Percentiles rank a stretch among this genome's conserved stretches.
Evolutionary conservation across 2,329 filamentous ascomycete species (phyloP).

Genomic region (Trematosphaeria pertusa): DNA sequence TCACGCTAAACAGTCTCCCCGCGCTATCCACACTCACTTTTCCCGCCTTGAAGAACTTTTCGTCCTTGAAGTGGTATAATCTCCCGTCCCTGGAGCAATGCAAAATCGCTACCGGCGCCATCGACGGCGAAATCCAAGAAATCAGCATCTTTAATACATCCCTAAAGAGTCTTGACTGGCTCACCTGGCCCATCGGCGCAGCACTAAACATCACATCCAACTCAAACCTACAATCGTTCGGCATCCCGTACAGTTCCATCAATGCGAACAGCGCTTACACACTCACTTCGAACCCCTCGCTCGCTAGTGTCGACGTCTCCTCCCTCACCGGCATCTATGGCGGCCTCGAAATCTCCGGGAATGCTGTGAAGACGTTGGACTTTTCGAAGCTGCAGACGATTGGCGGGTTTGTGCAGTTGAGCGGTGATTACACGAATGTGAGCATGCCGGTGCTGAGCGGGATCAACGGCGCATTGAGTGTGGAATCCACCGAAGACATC

Average conservation of each 20-base stretch:
- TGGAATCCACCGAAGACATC: constrained; percentile 24
- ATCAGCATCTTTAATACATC: constrained; percentile 24
- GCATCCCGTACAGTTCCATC: constrained; percentile 22
- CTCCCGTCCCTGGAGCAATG: constrained; percentile 17
- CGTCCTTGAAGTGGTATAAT: constrained; percentile 16
- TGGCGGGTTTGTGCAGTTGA: constrained; percentile 24
- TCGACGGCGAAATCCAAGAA: constrained; percentile 20
- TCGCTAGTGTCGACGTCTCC: constrained; percentile 17
- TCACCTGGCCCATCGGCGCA: constrained; percentile 26
- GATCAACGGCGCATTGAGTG: constrained; percentile 22
- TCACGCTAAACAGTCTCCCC: constrained; percentile 26
- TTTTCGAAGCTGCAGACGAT: constrained; percentile 26
- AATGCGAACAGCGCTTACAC: constrained; percentile 19
- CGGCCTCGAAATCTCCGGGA: constrained; percentile 20
- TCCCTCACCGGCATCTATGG: constrained; percentile 21
- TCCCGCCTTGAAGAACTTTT: constrained; percentile 23
- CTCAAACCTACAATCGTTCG: constrained; percentile 16
- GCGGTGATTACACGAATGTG: constrained; percentile 24
- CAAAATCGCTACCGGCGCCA: constrained; percentile 14
- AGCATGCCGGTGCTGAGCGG: constrained; percentile 24
- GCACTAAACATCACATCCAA: constrained; percentile 26
- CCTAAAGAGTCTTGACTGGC: constrained; percentile 27
- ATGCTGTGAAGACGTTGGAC: constrained; percentile 7
- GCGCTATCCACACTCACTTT: constrained; percentile 23
- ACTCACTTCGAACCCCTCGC: constrained; percentile 16